Conservation (phyloP, 1,284 basidiomycete species). For the Malassezia equina region DNA sequence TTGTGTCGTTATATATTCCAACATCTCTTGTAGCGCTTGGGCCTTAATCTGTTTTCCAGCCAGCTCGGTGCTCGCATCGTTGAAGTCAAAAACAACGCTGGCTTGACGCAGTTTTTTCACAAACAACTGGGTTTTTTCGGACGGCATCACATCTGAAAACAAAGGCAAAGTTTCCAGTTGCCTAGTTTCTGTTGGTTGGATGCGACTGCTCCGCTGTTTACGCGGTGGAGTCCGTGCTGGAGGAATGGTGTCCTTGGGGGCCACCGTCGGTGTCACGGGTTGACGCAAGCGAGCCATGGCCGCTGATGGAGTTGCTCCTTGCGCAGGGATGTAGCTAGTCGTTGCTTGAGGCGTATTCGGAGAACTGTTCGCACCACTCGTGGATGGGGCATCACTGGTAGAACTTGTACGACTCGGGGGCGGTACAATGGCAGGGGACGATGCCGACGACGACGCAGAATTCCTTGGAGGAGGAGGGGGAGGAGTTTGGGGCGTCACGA, state of each 20-base stretch:
- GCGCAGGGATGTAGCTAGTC: not conserved
- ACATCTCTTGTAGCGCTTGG: conserved; percentile 92
- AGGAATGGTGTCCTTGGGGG: conserved; percentile 44
- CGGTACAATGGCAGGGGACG: not conserved
- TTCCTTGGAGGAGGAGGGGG: not conserved
- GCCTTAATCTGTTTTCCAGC: conserved; percentile 98
- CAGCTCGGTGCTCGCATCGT: conserved; percentile 88
- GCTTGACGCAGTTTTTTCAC: conserved; percentile 92
- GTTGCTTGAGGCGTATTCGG: not conserved
- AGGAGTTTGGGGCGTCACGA: not conserved
- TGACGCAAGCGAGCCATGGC: conserved; percentile 23
- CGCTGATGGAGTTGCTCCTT: conserved; percentile 5
- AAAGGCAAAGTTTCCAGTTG: conserved; percentile 88
- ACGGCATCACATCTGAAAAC: conserved; percentile 85
- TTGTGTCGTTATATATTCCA: conserved; percentile 97
- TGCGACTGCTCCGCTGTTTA: conserved; percentile 54
- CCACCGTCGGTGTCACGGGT: conserved; percentile 17
- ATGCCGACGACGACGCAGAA: not conserved
- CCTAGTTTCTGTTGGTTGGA: conserved; percentile 88
- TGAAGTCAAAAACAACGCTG: conserved; percentile 95
- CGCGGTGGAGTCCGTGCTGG: conserved; percentile 44
- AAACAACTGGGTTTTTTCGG: conserved; percentile 81
- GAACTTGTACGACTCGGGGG: not conserved
- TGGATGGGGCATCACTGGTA: not conserved
- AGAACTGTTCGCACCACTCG: not conserved